Evolutionary conservation across 352 stramenopile genomes (phyloP).

Genomic region (Phytophthora constricta): DNA sequence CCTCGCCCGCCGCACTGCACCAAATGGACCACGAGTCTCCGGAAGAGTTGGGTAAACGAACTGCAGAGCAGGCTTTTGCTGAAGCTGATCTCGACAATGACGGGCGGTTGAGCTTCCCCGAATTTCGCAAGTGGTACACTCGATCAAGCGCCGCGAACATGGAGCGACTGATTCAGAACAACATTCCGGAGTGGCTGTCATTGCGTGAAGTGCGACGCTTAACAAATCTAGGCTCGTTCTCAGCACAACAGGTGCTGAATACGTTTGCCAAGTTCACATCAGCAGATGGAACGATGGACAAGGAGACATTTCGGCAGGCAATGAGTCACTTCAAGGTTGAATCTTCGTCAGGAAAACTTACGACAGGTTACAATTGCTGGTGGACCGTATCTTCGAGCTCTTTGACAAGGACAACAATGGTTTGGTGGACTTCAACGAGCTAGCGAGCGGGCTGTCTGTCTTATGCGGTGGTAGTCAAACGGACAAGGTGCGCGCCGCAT

Average conservation of each 20-base stretch:
- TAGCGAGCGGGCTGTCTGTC: conserved; percentile 81
- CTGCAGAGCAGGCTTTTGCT: conserved; percentile 75
- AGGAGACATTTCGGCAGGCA: conserved; percentile 65
- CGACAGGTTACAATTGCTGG: conserved; percentile 61
- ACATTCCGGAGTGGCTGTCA: conserved; percentile 78
- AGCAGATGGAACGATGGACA: conserved; percentile 72
- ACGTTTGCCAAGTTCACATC: conserved; percentile 74
- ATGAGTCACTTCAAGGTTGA: conserved; percentile 61
- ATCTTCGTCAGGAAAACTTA: conserved; percentile 16
- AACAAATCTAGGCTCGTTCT: conserved; percentile 77
- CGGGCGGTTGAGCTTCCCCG: conserved; percentile 68
- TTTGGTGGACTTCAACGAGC: conserved; percentile 81
- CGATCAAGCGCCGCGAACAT: conserved; percentile 77
- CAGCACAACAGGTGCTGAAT: conserved; percentile 79
- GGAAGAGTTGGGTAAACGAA: conserved; percentile 65
- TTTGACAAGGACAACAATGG: conserved; percentile 88
- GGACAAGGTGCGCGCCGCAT: conserved; percentile 84
- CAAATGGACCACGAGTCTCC: conserved; percentile 63
- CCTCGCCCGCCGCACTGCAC: conserved; percentile 52
- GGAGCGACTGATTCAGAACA: conserved; percentile 81
- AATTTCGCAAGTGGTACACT: conserved; percentile 88
- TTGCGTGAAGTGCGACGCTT: conserved; percentile 78
- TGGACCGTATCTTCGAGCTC: conserved; percentile 81
- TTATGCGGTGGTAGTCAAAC: conserved; percentile 71
- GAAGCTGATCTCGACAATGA: conserved; percentile 79